Evolutionary conservation across 768 basidiomycete species (phyloP).

Genomic region (Kockovaella imperatae): DNA sequence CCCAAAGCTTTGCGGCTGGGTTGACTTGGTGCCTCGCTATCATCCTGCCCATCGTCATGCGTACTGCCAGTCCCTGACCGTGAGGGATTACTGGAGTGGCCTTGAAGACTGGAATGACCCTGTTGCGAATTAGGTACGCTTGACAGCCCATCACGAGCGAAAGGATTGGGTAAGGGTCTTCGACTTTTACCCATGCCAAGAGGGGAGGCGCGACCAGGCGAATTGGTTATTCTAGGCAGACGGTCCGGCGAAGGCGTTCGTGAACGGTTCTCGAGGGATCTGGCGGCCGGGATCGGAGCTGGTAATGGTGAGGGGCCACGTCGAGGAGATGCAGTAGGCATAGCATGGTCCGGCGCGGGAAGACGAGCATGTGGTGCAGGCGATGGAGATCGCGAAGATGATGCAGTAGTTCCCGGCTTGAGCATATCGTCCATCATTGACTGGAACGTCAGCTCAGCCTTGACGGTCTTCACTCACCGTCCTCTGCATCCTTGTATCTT

Average conservation of each 20-base stretch:
- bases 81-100: background rate
- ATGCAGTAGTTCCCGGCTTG: background rate
- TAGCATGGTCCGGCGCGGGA: constrained; percentile 42
- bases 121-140: constrained; percentile 12
- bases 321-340: constrained; percentile 43
- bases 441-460: background rate
- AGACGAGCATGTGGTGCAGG: constrained; percentile 22
- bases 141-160: constrained; percentile 10
- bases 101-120: constrained; percentile 4
- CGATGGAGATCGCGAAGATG: constrained; percentile 42
- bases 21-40: constrained; percentile 47
- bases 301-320: constrained; percentile 12
- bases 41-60: constrained; percentile 8
- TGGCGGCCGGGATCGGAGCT: background rate
- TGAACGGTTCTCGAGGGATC: constrained; percentile 48
- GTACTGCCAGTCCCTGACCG: constrained; percentile 9
- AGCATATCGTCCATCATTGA: background rate
- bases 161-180: constrained; percentile 35
- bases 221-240: constrained; percentile 12
- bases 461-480: constrained; percentile 51
- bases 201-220: constrained; percentile 22
- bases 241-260: constrained; percentile 65
- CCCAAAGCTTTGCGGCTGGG: constrained; percentile 85
- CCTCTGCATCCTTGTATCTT: constrained; percentile 60
- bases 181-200: constrained; percentile 12